Percentiles rank a stretch among this genome's conserved stretches.
phyloP scores from a whole-genome alignment of 257 asterid genomes.

The Solanum pennellii region DNA sequence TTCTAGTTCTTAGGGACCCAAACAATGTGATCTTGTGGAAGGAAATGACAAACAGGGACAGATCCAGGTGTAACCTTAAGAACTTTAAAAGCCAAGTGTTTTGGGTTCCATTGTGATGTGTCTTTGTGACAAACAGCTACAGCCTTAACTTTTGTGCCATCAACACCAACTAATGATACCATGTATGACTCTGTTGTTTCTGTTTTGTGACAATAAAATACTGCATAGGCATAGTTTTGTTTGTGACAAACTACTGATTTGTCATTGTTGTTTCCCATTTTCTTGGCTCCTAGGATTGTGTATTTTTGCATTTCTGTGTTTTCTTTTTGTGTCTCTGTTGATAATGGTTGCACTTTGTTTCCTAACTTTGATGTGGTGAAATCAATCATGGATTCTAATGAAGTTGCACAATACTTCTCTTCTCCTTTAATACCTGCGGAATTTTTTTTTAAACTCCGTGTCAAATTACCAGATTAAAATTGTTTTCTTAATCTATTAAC shows the following conservation, averaged over 20 bases:
- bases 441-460: too few species aligned
- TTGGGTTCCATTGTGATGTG: slow-evolving; percentile 82
- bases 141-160: slow-evolving; percentile 59
- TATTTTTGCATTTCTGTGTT: slow-evolving; percentile 16
- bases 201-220: slow-evolving; percentile 73
- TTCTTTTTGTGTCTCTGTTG: slow-evolving; percentile 33
- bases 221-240: slow-evolving; percentile 55
- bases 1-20: slow-evolving; percentile 45
- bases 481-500: too few species aligned
- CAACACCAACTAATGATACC: slow-evolving; percentile 39
- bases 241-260: slow-evolving; percentile 58
- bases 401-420: slow-evolving; percentile 66
- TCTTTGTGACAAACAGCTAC: slow-evolving; percentile 75
- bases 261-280: slow-evolving; percentile 9
- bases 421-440: slow-evolving; percentile 23
- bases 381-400: slow-evolving; percentile 78
- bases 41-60: slow-evolving; percentile 85
- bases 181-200: slow-evolving; percentile 31
- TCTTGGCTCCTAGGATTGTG: slow-evolving; percentile 21
- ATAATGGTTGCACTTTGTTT: slow-evolving; percentile 31
- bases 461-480: too few species aligned
- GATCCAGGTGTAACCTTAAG: slow-evolving; percentile 83
- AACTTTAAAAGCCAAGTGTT: slow-evolving; percentile 83
- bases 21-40: slow-evolving; percentile 79
- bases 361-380: slow-evolving; percentile 58